Base-by-base conservation (phyloP, 2,329 filamentous ascomycete genomes). In the Massarina eburnea region DNA sequence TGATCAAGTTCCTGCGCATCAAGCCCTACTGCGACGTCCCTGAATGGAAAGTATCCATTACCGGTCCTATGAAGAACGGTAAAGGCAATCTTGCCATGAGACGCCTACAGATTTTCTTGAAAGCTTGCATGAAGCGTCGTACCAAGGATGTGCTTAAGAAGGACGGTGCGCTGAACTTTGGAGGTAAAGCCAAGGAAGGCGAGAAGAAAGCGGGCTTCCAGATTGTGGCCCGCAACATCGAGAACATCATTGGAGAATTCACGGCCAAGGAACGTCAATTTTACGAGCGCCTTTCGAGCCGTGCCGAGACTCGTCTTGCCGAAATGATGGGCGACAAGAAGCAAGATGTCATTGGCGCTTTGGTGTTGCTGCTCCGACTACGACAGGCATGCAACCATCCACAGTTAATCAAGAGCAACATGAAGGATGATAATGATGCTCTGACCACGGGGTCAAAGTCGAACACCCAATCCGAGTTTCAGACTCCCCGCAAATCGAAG, bases 41-140 rank as follows among this genome's bases (percentile, higher is more conserved):
- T 8, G 83, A 87, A 48, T 99, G 94, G 92, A 91, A 92, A 57
- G 87, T 91, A 14, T 86, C 95, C 46, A 99, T 99, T 48, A 91
- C 91, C 42, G 76, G 80, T 35, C 94, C 94, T 0, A 83, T 99
- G 80, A 95, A 92, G 74, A 89, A 88, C 50, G 91, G 91, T 7
- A 86, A 88, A 49, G 94, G 92, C 9, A 88, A 91, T 43, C 80
- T 97, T 46, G 92, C 94, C 14, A 95, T 99, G 67, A 82, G 85
- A 40, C 83, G 94, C 35, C 76, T 99, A 24, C 91, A 96, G 57
- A 84, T 87, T 45, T 84, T 95, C 50, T 76, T 99, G 3, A 86
- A 88, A 43, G 92, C 91, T 44, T 96, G 96, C 73, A 99, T 99
- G 94, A 96, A 97, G 75, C 85, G 94, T n/a, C 84, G 94, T 33